These are phyloP conservation scores for Hyaloscypha variabilis DNA, from an alignment of 495 filamentous ascomycete genomes.

Conservation along the genomic window DNA sequence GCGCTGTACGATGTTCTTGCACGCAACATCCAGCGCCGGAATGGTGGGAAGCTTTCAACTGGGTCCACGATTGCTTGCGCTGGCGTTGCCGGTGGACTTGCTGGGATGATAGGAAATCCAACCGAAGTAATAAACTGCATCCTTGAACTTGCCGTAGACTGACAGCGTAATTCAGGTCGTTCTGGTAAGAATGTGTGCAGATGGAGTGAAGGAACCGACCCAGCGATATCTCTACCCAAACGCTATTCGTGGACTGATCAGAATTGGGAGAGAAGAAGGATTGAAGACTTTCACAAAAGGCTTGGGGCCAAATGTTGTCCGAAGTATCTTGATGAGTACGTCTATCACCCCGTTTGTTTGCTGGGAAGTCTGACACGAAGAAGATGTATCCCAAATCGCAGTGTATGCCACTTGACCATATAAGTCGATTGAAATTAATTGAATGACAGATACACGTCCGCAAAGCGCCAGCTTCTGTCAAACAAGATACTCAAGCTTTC, in stretches of 20 bases:
- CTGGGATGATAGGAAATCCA: slow-evolving; percentile 78
- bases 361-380: slow-evolving; percentile 12
- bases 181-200: slow-evolving; percentile 78
- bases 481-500: slow-evolving; percentile 27
- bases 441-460: slow-evolving; percentile 33
- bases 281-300: slow-evolving; percentile 38
- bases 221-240: slow-evolving; percentile 47
- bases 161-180: slow-evolving; percentile 43
- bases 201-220: slow-evolving; percentile 68
- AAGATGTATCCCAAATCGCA: slow-evolving; percentile 42
- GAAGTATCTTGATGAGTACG: slow-evolving; percentile 45
- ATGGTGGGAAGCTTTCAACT: slow-evolving; percentile 29
- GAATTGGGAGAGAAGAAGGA: slow-evolving; percentile 40
- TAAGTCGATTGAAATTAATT: neutral
- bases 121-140: slow-evolving; percentile 48
- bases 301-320: slow-evolving; percentile 39
- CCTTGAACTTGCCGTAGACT: neutral
- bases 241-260: slow-evolving; percentile 35
- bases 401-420: slow-evolving; percentile 26
- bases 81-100: slow-evolving; percentile 64
- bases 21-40: slow-evolving; percentile 29
- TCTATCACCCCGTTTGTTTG: neutral
- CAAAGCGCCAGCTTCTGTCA: slow-evolving; percentile 35
- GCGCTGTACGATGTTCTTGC: slow-evolving; percentile 39
- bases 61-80: slow-evolving; percentile 37